Conservation (phyloP, 768 basidiomycete genomes). For the Neoboletus brunneissimus region DNA sequence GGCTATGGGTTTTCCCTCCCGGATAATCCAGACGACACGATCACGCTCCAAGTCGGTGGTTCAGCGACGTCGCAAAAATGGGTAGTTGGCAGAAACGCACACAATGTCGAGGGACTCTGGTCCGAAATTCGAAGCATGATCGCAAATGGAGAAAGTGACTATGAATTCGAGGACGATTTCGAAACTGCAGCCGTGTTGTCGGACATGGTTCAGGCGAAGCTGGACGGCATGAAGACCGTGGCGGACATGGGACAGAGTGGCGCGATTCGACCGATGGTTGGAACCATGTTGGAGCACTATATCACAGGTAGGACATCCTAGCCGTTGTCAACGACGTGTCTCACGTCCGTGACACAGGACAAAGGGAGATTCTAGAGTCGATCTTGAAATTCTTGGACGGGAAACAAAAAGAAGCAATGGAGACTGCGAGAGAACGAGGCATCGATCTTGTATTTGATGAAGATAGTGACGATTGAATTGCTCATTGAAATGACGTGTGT, state of each 20-base stretch:
- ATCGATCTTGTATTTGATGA: constrained; percentile 53
- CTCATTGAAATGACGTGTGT: neutral
- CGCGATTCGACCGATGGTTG: constrained; percentile 53
- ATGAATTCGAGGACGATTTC: constrained; percentile 58
- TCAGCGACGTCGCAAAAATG: constrained; percentile 40
- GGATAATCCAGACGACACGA: constrained; percentile 82
- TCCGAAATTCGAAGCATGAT: constrained; percentile 42
- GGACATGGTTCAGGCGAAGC: constrained; percentile 59
- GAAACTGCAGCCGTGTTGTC: constrained; percentile 63
- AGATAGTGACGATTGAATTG: constrained; percentile 10
- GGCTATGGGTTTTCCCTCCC: constrained; percentile 87
- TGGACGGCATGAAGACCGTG: constrained; percentile 48
- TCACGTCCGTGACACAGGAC: constrained; percentile 40
- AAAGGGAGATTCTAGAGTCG: constrained; percentile 54
- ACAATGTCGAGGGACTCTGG: constrained; percentile 61
- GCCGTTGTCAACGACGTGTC: neutral
- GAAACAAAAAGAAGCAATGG: constrained; percentile 48
- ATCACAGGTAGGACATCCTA: constrained; percentile 48
- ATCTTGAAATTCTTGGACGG: constrained; percentile 47
- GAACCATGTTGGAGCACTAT: constrained; percentile 65
- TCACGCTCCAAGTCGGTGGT: constrained; percentile 74
- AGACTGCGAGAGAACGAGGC: constrained; percentile 49
- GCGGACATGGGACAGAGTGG: constrained; percentile 15
- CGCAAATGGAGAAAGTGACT: constrained; percentile 17
- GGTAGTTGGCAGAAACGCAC: constrained; percentile 59